These are phyloP conservation scores for Paracamarosporium sp. DNA, from an alignment of 2,329 filamentous ascomycete genomes.

Conservation along the genomic window DNA sequence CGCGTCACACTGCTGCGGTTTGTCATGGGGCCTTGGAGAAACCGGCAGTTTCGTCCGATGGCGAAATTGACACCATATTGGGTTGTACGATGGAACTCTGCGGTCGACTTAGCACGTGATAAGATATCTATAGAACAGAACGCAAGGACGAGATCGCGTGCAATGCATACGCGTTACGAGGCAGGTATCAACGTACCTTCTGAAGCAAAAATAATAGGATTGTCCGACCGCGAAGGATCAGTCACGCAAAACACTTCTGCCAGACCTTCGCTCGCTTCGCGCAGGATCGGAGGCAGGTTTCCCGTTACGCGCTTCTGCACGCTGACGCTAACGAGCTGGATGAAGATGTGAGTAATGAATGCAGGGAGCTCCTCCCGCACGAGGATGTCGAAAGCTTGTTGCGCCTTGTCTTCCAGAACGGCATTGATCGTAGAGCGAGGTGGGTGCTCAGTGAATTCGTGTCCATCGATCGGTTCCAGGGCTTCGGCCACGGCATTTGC, in stretches of 20 bases:
- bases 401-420: constrained; percentile 67
- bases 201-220: constrained; percentile 79
- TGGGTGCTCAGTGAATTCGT: constrained; percentile 61
- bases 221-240: constrained; percentile 74
- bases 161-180: background rate
- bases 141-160: no score
- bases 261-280: constrained; percentile 74
- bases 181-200: constrained; percentile 66
- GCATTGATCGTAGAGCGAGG: constrained; percentile 63
- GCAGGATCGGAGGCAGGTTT: constrained; percentile 67
- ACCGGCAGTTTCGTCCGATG: constrained; percentile 78
- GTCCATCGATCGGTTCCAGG: constrained; percentile 62
- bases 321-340: constrained; percentile 72
- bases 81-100: constrained; percentile 76
- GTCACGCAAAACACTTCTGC: constrained; percentile 80
- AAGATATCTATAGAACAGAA: no score
- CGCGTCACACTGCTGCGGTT: constrained; percentile 68
- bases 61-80: constrained; percentile 77
- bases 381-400: constrained; percentile 69
- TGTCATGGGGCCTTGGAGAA: constrained; percentile 77
- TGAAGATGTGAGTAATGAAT: constrained; percentile 73
- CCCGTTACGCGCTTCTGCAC: constrained; percentile 73
- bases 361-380: constrained; percentile 74
- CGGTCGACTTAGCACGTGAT: constrained; percentile 12
- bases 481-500: constrained; percentile 71